Evolutionary conservation across 2,329 filamentous ascomycete genomes (phyloP).

Genomic region (Fusarium sp.): DNA sequence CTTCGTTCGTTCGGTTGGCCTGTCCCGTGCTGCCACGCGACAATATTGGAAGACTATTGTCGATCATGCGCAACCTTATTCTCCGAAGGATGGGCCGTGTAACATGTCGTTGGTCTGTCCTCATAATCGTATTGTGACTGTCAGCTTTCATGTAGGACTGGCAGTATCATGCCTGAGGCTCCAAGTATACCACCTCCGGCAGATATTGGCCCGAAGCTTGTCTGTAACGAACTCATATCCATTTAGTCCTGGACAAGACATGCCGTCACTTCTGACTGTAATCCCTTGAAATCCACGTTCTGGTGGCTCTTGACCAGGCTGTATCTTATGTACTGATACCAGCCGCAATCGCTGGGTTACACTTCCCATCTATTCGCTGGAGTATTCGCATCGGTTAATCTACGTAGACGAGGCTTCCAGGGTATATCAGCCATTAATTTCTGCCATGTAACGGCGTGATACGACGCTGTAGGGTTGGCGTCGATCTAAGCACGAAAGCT

Average conservation of each 20-base stretch:
- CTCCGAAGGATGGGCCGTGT: background rate
- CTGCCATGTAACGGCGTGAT: background rate
- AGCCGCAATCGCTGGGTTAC: background rate
- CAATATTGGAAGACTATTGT: conserved; percentile 3
- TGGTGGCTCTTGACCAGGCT: no score
- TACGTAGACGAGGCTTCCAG: no score
- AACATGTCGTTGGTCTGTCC: background rate
- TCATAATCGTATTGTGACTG: background rate
- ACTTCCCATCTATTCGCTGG: background rate
- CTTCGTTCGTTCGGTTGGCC: background rate
- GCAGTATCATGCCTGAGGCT: background rate
- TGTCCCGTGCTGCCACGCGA: background rate
- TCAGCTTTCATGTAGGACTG: background rate
- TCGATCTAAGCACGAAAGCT: background rate
- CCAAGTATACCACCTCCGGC: no score
- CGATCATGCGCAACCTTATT: conserved; percentile 1
- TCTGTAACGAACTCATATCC: no score
- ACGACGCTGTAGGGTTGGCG: background rate
- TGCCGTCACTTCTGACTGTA: no score
- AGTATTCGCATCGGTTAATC: no score
- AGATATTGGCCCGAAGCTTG: no score
- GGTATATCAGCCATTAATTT: accelerated
- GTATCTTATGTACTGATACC: background rate
- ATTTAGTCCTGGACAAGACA: no score
- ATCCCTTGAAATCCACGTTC: no score